Percentiles rank a stretch among this genome's conserved stretches.
These are phyloP conservation scores for Kalmanozyma brasiliensis DNA, from an alignment of 1,284 basidiomycete species.

Conservation along the genomic window DNA sequence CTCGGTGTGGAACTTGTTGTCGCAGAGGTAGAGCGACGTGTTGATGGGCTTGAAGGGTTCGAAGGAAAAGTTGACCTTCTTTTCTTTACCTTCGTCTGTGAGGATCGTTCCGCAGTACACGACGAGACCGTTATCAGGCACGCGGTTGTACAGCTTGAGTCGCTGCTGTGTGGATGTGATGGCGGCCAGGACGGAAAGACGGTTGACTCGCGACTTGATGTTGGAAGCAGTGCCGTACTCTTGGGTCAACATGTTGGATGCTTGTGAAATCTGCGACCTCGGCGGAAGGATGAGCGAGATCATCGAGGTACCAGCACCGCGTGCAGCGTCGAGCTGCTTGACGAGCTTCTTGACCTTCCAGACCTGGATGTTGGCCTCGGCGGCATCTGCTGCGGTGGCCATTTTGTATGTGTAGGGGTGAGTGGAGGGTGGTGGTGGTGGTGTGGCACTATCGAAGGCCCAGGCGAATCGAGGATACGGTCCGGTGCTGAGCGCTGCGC, in stretches of 20 bases:
- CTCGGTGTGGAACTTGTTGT: slow-evolving; percentile 99
- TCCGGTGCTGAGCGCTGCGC: too few relatives aligned
- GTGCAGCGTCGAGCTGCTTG: slow-evolving; percentile 65
- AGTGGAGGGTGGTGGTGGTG: neutral
- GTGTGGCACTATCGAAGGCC: too few relatives aligned
- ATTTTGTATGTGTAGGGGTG: slow-evolving; percentile 13
- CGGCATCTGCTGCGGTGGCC: slow-evolving; percentile 42
- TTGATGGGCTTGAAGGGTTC: slow-evolving; percentile 95
- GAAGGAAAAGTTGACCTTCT: slow-evolving; percentile 89
- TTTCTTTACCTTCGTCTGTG: slow-evolving; percentile 95
- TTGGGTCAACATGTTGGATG: slow-evolving; percentile 94
- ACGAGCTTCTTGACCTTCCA: slow-evolving; percentile 93
- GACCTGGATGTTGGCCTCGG: slow-evolving; percentile 68
- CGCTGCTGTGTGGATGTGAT: slow-evolving; percentile 99
- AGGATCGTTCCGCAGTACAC: slow-evolving; percentile 91
- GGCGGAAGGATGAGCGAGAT: slow-evolving; percentile 97
- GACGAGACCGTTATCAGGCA: slow-evolving; percentile 95
- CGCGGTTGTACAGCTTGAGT: slow-evolving; percentile 87
- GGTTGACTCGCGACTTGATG: slow-evolving; percentile 99
- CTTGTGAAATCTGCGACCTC: slow-evolving; percentile 93
- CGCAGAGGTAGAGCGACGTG: slow-evolving; percentile 93
- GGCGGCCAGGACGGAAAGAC: slow-evolving; percentile 94
- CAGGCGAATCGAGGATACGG: too few relatives aligned
- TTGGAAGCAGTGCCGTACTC: slow-evolving; percentile 88
- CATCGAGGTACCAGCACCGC: slow-evolving; percentile 92